phyloP scores from a whole-genome alignment of 140 eudicot species.

The Artemisia princeps region DNA sequence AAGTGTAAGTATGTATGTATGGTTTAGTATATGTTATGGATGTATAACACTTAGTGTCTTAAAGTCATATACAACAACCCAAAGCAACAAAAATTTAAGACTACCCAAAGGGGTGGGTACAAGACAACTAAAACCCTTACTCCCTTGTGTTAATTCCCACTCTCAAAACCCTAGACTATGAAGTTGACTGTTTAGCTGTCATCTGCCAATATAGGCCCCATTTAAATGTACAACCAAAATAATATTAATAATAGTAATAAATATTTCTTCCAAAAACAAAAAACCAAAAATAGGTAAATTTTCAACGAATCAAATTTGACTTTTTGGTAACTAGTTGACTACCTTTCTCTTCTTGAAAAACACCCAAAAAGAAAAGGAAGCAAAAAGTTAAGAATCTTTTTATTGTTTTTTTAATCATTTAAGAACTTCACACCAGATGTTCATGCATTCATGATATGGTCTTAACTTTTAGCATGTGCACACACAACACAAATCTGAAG shows the following conservation, averaged over 20 bases:
- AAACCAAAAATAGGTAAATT: slow-evolving; percentile 22
- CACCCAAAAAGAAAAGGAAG: slow-evolving; percentile 8
- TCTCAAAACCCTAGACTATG: slow-evolving; percentile 42
- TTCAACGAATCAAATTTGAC: slow-evolving; percentile 32
- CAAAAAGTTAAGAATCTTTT: slow-evolving; percentile 26
- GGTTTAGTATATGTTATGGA: slow-evolving; percentile 17
- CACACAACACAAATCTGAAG: background rate
- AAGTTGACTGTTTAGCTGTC: slow-evolving; percentile 56
- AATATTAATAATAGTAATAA: background rate
- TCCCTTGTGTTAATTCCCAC: slow-evolving; percentile 34
- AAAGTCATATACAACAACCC: slow-evolving; percentile 54
- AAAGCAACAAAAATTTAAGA: slow-evolving; percentile 50
- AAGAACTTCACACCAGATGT: background rate
- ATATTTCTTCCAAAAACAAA: background rate
- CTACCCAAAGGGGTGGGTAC: slow-evolving; percentile 50
- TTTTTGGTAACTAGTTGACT: slow-evolving; percentile 39
- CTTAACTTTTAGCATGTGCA: background rate
- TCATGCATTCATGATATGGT: background rate
- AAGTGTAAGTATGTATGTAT: background rate
- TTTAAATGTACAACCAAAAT: slow-evolving; percentile 22
- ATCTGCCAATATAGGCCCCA: slow-evolving; percentile 31
- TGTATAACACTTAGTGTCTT: slow-evolving; percentile 20
- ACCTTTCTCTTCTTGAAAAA: slow-evolving; percentile 14
- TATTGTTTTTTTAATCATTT: slow-evolving; percentile 22
- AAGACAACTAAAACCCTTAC: slow-evolving; percentile 52